Evolutionary conservation across 352 stramenopile genomes (phyloP).

Genomic region (Globisporangium takayamanum): DNA sequence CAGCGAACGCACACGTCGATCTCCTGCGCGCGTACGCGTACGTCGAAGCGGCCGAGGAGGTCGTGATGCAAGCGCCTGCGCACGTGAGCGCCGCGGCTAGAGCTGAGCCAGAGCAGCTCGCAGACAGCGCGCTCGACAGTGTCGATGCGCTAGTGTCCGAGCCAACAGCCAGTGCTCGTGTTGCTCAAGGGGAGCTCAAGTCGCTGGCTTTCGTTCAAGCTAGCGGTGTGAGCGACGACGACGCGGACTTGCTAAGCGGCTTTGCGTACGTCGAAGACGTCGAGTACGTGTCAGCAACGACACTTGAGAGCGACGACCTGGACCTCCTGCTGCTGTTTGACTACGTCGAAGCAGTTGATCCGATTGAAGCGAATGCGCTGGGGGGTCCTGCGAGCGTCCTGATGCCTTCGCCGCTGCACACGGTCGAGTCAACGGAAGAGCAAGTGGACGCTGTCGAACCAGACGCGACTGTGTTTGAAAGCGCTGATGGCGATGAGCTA

Average conservation of each 20-base stretch:
- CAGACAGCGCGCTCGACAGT: background rate
- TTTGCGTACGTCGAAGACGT: slow-evolving; percentile 35
- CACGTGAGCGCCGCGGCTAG: background rate
- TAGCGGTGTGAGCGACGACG: background rate
- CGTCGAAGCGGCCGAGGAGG: slow-evolving; percentile 12
- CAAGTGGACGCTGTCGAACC: background rate
- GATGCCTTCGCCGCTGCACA: background rate
- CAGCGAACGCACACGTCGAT: slow-evolving; percentile 1
- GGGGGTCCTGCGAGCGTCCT: background rate
- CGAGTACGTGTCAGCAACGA: slow-evolving; percentile 3
- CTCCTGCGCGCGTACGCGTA: slow-evolving; percentile 17
- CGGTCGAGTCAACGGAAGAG: background rate
- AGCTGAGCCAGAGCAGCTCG: background rate
- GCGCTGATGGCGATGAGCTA: background rate
- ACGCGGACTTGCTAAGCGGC: slow-evolving; percentile 20
- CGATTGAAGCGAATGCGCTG: background rate
- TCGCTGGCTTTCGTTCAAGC: too few species aligned
- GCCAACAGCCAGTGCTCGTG: background rate
- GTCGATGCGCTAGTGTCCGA: too few species aligned
- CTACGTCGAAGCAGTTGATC: slow-evolving; percentile 18
- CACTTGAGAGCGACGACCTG: background rate
- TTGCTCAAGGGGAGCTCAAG: background rate
- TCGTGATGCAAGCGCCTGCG: background rate
- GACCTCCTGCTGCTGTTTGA: slow-evolving; percentile 24
- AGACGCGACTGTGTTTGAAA: background rate